Percentiles rank a stretch among this genome's conserved stretches.
phyloP scores from a whole-genome alignment of 768 basidiomycete genomes.

The Rickenella mellea region DNA sequence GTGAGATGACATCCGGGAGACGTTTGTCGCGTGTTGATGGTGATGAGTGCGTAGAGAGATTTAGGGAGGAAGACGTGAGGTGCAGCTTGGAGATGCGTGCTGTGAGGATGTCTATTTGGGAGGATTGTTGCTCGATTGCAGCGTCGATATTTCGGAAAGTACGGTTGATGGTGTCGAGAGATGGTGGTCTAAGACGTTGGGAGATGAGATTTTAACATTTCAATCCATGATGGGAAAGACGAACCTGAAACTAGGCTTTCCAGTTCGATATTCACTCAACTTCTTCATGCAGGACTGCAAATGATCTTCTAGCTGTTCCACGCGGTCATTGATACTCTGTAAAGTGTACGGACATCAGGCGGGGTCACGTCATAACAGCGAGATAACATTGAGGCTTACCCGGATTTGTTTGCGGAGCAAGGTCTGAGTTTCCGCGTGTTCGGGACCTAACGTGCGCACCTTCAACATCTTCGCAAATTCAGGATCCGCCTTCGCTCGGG shows the following conservation, averaged over 20 bases:
- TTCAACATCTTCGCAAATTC: constrained; percentile 72
- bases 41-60: neutral
- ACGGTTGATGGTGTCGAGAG: constrained; percentile 76
- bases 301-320: constrained; percentile 73
- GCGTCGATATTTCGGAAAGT: constrained; percentile 80
- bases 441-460: constrained; percentile 74
- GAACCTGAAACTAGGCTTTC: constrained; percentile 55
- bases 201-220: neutral
- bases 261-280: constrained; percentile 49
- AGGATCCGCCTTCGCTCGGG: constrained; percentile 67
- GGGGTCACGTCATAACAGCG: constrained; percentile 3
- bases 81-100: constrained; percentile 44
- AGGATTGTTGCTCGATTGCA: constrained; percentile 52
- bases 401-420: constrained; percentile 63
- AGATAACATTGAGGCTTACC: constrained; percentile 30
- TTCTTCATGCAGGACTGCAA: constrained; percentile 63
- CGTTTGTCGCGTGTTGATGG: neutral
- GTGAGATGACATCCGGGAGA: neutral
- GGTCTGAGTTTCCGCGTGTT: constrained; percentile 76
- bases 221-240: constrained; percentile 12
- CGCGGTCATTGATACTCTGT: constrained; percentile 60
- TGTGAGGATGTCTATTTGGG: constrained; percentile 41
- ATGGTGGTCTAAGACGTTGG: constrained; percentile 51
- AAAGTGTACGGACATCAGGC: neutral
- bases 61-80: too few relatives aligned